Base-by-base conservation (phyloP, 2,329 filamentous ascomycete genomes). In the Pseudocercospora musae region DNA sequence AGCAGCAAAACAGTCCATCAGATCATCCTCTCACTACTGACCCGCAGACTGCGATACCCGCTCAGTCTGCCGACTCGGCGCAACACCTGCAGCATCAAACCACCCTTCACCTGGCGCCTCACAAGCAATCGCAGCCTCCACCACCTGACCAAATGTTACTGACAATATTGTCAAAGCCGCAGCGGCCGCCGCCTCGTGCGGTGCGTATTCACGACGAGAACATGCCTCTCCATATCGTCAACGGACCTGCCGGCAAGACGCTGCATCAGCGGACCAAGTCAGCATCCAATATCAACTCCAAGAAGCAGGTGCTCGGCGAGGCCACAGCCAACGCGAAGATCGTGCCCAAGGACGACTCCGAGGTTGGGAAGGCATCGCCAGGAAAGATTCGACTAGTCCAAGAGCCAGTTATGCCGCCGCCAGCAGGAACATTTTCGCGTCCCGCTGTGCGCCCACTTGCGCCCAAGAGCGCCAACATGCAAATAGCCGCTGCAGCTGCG, bases 221-320 rank as follows among this genome's bases (percentile, higher is more conserved):
- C 76, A 78, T 82, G 62, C 68, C 69, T 18, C 69, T 75, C 57
- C 68, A 73, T 50, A 73, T 73, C 55, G 79, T 82, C 58, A 75
- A 80, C 58, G 77, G 75, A 48, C 73, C 74, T 58, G 66, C 81
- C 63, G 84, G 84, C 69, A 87, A 87, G 74, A 79, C 84, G 58
- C 79, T 92, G 65, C 91, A 96, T 70, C 88, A 92, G 71, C 89
- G 89, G 66, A 89, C 92, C 79, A 96, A 96, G 78, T 96, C 92
- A 8, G 68, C 67, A 20, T 64, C 65, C 18, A 62, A 62, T 44
- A 60, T 68, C 54, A 62, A 60, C 55, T 56, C 59, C 53, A 62
- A 63, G 53, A 68, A 68, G 65, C 87, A 83, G 68, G 66, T 73
- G n/a, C 67, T 75, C 29, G 73, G 69, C 33, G 73, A 75, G 59